phyloP scores from a whole-genome alignment of 2,329 filamentous ascomycete genomes.

The Diaporthe sp. region DNA sequence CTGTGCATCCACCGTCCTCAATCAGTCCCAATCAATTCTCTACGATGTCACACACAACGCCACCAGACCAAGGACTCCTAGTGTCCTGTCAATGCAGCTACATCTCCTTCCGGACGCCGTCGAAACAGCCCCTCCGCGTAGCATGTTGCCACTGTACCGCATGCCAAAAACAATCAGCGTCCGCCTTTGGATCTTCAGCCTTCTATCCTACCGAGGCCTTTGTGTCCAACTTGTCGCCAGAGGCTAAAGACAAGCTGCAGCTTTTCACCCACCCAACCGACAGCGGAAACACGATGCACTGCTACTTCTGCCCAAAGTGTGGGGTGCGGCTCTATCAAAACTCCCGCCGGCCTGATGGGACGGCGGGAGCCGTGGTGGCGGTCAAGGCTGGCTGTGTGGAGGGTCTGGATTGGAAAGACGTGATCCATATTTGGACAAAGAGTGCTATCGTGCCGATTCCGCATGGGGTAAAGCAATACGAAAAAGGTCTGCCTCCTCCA shows the following conservation, averaged over 20 bases:
- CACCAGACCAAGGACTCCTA: background rate
- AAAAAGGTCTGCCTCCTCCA: background rate
- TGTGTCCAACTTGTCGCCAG: constrained; percentile 44
- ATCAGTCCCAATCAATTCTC: background rate
- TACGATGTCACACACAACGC: background rate
- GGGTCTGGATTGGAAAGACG: constrained; percentile 51
- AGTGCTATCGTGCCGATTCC: constrained; percentile 58
- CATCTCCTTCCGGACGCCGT: constrained; percentile 44
- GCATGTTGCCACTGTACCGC: constrained; percentile 50
- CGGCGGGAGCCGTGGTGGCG: constrained; percentile 48
- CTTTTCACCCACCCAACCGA: constrained; percentile 45
- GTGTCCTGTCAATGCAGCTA: constrained; percentile 46
- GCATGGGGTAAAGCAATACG: constrained; percentile 39
- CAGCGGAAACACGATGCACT: constrained; percentile 45
- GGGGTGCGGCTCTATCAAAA: constrained; percentile 61
- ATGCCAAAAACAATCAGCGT: constrained; percentile 48
- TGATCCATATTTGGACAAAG: constrained; percentile 57
- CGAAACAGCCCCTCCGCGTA: constrained; percentile 43
- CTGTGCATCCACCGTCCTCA: background rate
- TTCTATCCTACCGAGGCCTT: constrained; percentile 46
- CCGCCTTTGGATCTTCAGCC: constrained; percentile 50
- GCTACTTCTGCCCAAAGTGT: constrained; percentile 46
- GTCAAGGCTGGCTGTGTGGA: constrained; percentile 59
- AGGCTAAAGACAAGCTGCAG: constrained; percentile 40
- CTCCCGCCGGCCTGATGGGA: constrained; percentile 50